A percentile compares a stretch with the other conserved stretches of the same genome.
These are phyloP conservation scores for Boletus hoseneyae DNA, from an alignment of 1,284 basidiomycete species.

Conservation along the genomic window DNA sequence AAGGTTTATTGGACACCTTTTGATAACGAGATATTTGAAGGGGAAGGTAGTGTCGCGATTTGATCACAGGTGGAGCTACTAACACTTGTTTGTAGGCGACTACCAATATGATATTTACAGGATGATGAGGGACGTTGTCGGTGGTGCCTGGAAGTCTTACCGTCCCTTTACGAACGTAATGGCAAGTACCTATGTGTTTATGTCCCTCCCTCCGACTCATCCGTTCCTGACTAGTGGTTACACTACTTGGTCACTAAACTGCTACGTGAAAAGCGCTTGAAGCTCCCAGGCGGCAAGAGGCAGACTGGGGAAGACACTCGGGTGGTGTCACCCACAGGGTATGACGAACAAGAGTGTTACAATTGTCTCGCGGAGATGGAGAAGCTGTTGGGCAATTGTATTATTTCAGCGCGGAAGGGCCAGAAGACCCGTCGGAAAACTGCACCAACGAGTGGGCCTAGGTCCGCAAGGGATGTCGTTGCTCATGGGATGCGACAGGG, in stretches of 20 bases:
- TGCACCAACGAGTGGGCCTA: constrained; percentile 14
- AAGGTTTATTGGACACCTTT: constrained; percentile 70
- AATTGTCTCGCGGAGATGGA: constrained; percentile 35
- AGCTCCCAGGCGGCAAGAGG: constrained; percentile 39
- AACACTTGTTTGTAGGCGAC: constrained; percentile 52
- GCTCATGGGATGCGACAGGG: constrained; percentile 25
- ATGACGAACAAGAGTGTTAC: constrained; percentile 33
- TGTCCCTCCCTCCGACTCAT: constrained; percentile 3
- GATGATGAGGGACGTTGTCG: constrained; percentile 68
- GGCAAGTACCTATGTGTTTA: constrained; percentile 44
- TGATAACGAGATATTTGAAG: constrained; percentile 80
- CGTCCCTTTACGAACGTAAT: constrained; percentile 85
- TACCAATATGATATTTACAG: constrained; percentile 96
- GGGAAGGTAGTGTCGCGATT: constrained; percentile 52
- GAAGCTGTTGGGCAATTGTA: constrained; percentile 22
- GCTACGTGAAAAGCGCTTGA: constrained; percentile 63
- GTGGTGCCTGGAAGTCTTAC: constrained; percentile 67
- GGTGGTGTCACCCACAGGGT: constrained; percentile 15
- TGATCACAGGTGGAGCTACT: neutral
- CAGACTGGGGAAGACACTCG: constrained; percentile 12
- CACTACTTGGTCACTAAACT: constrained; percentile 76
- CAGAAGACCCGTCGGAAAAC: constrained; percentile 28
- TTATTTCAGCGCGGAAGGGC: constrained; percentile 16
- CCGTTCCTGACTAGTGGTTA: constrained; percentile 60
- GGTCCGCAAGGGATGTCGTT: constrained; percentile 32